These are phyloP conservation scores for Candida golubevii DNA, from an alignment of 805 yeast species.

Conservation along the genomic window DNA sequence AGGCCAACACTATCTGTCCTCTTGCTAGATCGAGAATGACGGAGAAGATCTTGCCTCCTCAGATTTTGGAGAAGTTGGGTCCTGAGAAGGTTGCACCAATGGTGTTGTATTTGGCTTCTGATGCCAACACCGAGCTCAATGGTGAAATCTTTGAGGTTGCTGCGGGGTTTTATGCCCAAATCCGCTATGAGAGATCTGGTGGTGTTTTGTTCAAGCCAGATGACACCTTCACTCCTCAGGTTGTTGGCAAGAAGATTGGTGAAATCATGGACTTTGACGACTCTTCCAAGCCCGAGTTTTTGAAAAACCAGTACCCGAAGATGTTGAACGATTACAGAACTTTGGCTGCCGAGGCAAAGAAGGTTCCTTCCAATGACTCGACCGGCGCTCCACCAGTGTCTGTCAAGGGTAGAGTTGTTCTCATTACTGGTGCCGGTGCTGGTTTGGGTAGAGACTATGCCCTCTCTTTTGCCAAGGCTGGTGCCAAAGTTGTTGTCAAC, in stretches of 20 bases:
- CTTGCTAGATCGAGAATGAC: conserved; percentile 96
- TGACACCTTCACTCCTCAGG: conserved; percentile 75
- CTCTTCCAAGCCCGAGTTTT: conserved; percentile 45
- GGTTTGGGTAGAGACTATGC: conserved; percentile 95
- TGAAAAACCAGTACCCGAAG: conserved; percentile 60
- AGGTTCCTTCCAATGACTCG: conserved; percentile 48
- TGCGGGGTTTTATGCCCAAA: conserved; percentile 87
- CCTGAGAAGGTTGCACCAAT: conserved; percentile 93
- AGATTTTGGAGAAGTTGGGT: conserved; percentile 69
- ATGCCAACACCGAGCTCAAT: conserved; percentile 46
- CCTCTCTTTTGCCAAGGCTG: conserved; percentile 75
- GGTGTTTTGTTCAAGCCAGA: conserved; percentile 84
- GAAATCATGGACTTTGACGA: conserved; percentile 62
- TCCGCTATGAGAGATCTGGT: conserved; percentile 90
- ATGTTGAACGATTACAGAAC: conserved; percentile 67
- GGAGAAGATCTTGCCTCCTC: conserved; percentile 81
- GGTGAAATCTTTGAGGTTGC: conserved; percentile 89
- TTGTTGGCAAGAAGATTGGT: conserved; percentile 63
- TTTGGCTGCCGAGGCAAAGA: conserved; percentile 49
- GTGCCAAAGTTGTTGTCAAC: conserved; percentile 92
- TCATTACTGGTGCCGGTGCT: conserved; percentile 92
- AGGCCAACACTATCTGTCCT: conserved; percentile 86
- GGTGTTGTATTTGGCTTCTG: conserved; percentile 75
- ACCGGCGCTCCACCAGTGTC: conserved; percentile 45
- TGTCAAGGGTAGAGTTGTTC: conserved; percentile 77